A percentile compares a stretch with the other conserved stretches of the same genome.
Evolutionary conservation across 352 stramenopile species (phyloP).

Genomic region (Pythium plurisporium): DNA sequence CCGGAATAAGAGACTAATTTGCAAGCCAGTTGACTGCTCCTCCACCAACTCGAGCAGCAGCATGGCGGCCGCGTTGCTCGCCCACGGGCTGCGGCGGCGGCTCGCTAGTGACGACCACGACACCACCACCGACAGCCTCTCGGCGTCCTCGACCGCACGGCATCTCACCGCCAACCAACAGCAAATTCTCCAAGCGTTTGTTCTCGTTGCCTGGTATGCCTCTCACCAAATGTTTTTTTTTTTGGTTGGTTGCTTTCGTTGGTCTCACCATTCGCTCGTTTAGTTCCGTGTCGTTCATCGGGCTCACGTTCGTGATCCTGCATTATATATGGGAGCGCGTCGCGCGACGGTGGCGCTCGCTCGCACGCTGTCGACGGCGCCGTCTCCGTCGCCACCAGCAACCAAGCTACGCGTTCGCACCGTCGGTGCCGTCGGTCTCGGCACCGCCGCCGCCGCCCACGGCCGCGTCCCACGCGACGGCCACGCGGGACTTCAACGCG

Average conservation of each 20-base stretch:
- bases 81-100: slow-evolving; percentile 20
- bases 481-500: slow-evolving; percentile 46
- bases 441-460: slow-evolving; percentile 6
- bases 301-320: slow-evolving; percentile 57
- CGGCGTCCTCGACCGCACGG: too few species aligned
- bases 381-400: neutral
- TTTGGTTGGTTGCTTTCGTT: neutral
- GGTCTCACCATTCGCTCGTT: neutral
- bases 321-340: slow-evolving; percentile 48
- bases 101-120: slow-evolving; percentile 18
- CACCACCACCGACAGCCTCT: neutral
- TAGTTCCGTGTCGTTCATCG: slow-evolving; percentile 53
- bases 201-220: slow-evolving; percentile 20
- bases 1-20: slow-evolving; percentile 4
- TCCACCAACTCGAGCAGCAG: too few species aligned
- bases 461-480: neutral
- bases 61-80: neutral
- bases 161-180: slow-evolving; percentile 7
- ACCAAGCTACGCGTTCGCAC: neutral
- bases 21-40: neutral
- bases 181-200: slow-evolving; percentile 16
- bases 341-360: slow-evolving; percentile 11
- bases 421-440: neutral
- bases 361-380: neutral
- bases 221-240: neutral